phyloP scores from a whole-genome alignment of 257 asterid species.

The Ocimum tenuiflorum region DNA sequence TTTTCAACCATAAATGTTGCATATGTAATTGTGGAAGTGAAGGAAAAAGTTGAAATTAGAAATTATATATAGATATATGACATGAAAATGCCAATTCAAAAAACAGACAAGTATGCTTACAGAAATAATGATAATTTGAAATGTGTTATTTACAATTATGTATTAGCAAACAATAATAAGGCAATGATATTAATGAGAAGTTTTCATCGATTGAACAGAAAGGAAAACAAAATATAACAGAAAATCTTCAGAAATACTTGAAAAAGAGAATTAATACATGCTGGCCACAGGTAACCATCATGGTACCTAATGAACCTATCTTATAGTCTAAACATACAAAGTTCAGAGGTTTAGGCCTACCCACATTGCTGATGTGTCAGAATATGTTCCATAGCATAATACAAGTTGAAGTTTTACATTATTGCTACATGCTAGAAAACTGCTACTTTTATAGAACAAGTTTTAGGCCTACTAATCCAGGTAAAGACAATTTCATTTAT shows the following conservation, averaged over 20 bases:
- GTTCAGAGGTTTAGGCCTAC: too few species aligned
- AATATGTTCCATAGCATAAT: not conserved
- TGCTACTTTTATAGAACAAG: not conserved
- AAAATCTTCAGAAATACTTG: not conserved
- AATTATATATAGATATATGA: not conserved
- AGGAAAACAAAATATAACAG: not conserved
- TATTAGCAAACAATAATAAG: not conserved
- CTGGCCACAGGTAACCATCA: not conserved
- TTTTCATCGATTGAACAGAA: not conserved
- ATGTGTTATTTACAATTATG: not conserved
- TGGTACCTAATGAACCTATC: not conserved
- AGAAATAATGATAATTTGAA: not conserved
- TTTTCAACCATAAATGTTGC: not conserved
- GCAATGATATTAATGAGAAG: not conserved
- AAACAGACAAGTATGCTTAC: not conserved
- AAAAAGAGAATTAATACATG: not conserved
- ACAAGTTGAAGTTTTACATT: not conserved
- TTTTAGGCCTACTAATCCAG: not conserved
- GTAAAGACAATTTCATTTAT: not conserved
- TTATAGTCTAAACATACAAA: too few species aligned
- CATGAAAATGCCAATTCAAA: not conserved
- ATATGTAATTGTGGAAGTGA: not conserved
- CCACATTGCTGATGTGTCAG: not conserved
- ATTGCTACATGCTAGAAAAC: not conserved
- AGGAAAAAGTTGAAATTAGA: not conserved